phyloP scores from a whole-genome alignment of 2,329 filamentous ascomycete genomes.

The Beauveria sp. region DNA sequence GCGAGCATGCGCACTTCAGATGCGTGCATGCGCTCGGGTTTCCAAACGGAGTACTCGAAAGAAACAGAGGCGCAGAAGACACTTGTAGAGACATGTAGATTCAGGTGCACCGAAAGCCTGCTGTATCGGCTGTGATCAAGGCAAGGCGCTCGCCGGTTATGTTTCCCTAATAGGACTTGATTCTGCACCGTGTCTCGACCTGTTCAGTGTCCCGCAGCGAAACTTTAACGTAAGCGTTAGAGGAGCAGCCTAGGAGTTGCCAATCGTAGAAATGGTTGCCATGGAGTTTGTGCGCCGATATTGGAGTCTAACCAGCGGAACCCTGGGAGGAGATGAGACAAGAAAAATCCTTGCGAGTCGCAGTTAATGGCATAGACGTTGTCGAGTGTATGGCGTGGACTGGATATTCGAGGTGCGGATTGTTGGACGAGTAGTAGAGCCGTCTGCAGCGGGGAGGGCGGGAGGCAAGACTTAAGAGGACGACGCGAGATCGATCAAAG shows the following conservation, averaged over 20 bases:
- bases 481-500: neutral
- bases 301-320: neutral
- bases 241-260: neutral
- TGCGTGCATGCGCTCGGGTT: neutral
- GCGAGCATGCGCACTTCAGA: neutral
- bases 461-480: neutral
- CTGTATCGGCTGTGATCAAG: neutral
- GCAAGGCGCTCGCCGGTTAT: neutral
- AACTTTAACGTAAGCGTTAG: neutral
- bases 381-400: neutral
- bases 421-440: neutral
- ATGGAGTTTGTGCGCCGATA: neutral
- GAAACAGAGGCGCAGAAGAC: neutral
- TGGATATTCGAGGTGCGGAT: neutral
- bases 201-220: neutral
- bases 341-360: neutral
- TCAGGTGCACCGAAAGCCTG: neutral
- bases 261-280: neutral
- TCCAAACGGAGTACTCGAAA: neutral
- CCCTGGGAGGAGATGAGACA: no score
- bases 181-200: neutral
- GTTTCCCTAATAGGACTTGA: neutral
- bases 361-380: neutral
- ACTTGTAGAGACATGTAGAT: conserved; percentile 7
- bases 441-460: neutral